Base-by-base conservation (phyloP, 129 eudicot species). In the Flaveria linearis region DNA sequence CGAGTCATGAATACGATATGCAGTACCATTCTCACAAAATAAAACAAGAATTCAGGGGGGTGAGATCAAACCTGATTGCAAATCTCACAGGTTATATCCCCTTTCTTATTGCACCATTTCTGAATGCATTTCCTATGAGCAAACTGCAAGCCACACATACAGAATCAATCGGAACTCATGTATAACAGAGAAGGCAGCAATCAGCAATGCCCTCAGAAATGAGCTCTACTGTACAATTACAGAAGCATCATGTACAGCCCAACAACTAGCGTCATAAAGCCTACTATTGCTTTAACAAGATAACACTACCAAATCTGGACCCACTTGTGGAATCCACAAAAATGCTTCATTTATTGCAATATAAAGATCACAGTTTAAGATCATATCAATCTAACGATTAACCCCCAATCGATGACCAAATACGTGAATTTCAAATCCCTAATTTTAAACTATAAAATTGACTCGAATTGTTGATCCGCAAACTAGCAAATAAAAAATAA, bases 121-220 rank as follows among this genome's bases (percentile, higher is more conserved):
- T 92, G 96, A 76, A 92, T 84, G 63, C 97, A 92, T 80, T 85
- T 92, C 84, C 97, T 87, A 83, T 92, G 97, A 73, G 97, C 97
- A 85, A 86, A 89, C 97, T 92, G 51, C 71, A 75, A 75, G 6
- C 58, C 78, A 46, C 55, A 58, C 60, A 23, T 13, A 74, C 17
- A 60, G 41, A 58, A 65, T 36, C 39, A 14, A 23, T 9, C 11
- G 22, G 3, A 56, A 77, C 18, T 45, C 1, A 58, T 28, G 60
- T 36, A 36, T 36, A 4, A 36, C 36, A 30, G 36, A 30, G 36
- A 30, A 30, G 36, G 36, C 5, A 36, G 7, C 7, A 36, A 68
- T 77, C 15, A 72, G 76, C 50, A 50, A 55, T 55, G 68, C 7
- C 68, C 42, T 57, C 77, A 73, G 58, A 63, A 75, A 49, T 63